Conservation (phyloP, 2,329 filamentous ascomycete species). For the Claviceps fusiformis region DNA sequence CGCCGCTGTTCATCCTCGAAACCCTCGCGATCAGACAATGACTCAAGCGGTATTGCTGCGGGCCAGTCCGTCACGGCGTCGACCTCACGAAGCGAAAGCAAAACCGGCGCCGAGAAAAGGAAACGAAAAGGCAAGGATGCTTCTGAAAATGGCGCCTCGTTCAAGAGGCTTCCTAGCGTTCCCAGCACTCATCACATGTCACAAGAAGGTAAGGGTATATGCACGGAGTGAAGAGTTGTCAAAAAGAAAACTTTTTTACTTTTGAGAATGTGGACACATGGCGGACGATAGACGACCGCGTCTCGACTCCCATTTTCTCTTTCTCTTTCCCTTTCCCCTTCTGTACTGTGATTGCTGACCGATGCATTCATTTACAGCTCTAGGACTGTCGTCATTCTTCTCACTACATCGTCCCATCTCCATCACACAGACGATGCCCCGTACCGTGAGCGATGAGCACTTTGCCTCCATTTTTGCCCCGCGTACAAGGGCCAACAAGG, state of each 20-base stretch:
- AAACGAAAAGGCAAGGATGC: slow-evolving; percentile 45
- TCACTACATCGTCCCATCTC: slow-evolving; percentile 91
- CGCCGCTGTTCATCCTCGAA: slow-evolving; percentile 48
- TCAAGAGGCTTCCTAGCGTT: slow-evolving; percentile 55
- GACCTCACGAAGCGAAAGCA: slow-evolving; percentile 27
- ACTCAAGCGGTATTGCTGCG: slow-evolving; percentile 35
- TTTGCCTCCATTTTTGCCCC: slow-evolving; percentile 75
- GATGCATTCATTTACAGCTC: slow-evolving; percentile 39
- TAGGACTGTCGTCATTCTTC: slow-evolving; percentile 86
- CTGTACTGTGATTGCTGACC: neutral
- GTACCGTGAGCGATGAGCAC: slow-evolving; percentile 53
- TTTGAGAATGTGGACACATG: neutral
- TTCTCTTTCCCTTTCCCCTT: neutral
- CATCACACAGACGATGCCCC: slow-evolving; percentile 68
- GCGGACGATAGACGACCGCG: neutral
- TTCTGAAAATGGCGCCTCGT: slow-evolving; percentile 28
- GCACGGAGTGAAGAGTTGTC: neutral
- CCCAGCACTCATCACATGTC: slow-evolving; percentile 62
- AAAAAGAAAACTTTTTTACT: neutral
- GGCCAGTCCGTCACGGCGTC: slow-evolving; percentile 36
- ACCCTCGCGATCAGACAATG: slow-evolving; percentile 47
- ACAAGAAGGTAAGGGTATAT: slow-evolving; percentile 41
- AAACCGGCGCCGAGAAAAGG: slow-evolving; percentile 36
- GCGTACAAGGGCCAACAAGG: slow-evolving; percentile 35
- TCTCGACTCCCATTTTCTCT: no score